phyloP scores from a whole-genome alignment of 2,329 filamentous ascomycete genomes.

The Phaeophleospora eucalypticola region DNA sequence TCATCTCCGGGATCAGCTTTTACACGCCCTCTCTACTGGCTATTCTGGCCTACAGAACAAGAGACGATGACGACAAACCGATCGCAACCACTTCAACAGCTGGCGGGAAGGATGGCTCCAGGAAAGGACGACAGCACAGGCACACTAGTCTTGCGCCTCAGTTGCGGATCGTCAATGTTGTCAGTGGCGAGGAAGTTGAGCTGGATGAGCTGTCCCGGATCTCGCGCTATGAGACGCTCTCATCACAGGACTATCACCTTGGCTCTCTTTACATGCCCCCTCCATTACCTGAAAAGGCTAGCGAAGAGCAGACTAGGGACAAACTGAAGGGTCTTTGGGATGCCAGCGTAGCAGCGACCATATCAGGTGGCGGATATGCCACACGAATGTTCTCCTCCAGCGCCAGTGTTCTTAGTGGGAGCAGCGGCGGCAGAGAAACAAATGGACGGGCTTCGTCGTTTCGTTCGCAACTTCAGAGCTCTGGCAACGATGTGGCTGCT shows the following conservation, averaged over 20 bases:
- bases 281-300: constrained; percentile 56
- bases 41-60: constrained; percentile 83
- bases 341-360: constrained; percentile 40
- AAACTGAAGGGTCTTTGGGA: constrained; percentile 88
- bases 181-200: constrained; percentile 76
- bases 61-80: constrained; percentile 63
- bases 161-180: constrained; percentile 82
- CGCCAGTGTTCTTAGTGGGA: constrained; percentile 62
- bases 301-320: constrained; percentile 54
- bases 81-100: constrained; percentile 27
- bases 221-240: constrained; percentile 79
- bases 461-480: constrained; percentile 33
- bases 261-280: constrained; percentile 74
- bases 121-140: constrained; percentile 63
- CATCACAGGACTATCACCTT: constrained; percentile 88
- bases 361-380: constrained; percentile 66
- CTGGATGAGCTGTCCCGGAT: constrained; percentile 75
- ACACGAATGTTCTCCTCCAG: constrained; percentile 81
- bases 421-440: constrained; percentile 36
- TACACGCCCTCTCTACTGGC: constrained; percentile 90
- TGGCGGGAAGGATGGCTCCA: constrained; percentile 41
- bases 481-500: constrained; percentile 28
- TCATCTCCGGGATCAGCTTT: constrained; percentile 93
- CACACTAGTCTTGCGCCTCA: constrained; percentile 82
- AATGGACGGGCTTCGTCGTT: constrained; percentile 29